phyloP scores from a whole-genome alignment of 108 stramenopile species.

The Skeletonema potamos region DNA sequence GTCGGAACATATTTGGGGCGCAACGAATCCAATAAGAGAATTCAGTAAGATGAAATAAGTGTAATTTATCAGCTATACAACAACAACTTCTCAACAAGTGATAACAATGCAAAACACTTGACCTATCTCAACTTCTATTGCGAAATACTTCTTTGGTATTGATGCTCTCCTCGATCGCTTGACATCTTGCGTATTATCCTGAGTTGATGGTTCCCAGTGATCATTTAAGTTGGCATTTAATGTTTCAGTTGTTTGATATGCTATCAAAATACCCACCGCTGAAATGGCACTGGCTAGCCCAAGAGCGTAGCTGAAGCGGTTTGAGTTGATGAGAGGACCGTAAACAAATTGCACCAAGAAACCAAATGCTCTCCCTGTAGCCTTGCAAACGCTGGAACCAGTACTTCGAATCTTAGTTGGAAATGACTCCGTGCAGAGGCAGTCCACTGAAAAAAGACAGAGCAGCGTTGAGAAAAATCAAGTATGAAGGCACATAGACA shows the following conservation, averaged over 20 bases:
- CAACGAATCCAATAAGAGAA: too few relatives aligned
- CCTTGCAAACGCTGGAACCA: conserved; percentile 41
- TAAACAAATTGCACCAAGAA: conserved; percentile 36
- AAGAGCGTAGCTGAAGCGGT: conserved; percentile 14
- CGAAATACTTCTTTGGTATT: conserved; percentile 3
- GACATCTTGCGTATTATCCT: background rate
- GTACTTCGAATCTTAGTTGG: conserved; percentile 44
- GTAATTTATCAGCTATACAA: background rate
- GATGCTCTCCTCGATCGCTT: background rate
- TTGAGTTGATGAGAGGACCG: conserved; percentile 22
- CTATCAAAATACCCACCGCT: conserved; percentile 2
- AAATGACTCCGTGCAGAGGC: conserved; percentile 38
- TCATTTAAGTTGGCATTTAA: conserved; percentile 37
- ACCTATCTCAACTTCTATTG: background rate
- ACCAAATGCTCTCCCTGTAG: conserved; percentile 35
- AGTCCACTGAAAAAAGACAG: conserved; percentile 9
- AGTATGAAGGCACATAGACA: too few relatives aligned
- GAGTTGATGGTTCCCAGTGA: conserved; percentile 19
- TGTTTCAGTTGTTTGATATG: conserved; percentile 35
- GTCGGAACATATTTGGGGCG: too few relatives aligned
- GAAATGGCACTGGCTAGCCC: conserved; percentile 23
- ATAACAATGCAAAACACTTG: background rate
- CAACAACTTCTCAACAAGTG: background rate
- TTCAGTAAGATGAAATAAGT: background rate
- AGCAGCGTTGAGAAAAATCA: too few relatives aligned